Conservation (phyloP, 1,139 yeast species). For the Pichia cactophila region DNA sequence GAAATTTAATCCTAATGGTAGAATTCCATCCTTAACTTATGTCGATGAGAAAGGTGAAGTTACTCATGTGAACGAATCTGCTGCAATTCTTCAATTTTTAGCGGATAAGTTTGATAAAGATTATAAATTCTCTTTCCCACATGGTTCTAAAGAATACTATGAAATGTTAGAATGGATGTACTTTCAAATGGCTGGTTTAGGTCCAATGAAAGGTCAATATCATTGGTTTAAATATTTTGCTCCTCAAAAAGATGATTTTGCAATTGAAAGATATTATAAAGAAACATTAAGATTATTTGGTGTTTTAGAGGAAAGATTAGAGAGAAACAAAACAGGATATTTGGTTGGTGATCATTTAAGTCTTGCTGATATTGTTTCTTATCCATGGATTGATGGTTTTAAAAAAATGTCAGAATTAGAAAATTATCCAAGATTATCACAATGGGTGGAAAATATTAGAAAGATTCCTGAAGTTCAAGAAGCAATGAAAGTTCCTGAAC, state of each 20-base stretch:
- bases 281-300: conserved; percentile 48
- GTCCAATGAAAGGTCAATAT: conserved; percentile 58
- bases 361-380: conserved; percentile 45
- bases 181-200: conserved; percentile 53
- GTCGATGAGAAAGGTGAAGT: conserved; percentile 34
- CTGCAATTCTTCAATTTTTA: conserved; percentile 49
- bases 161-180: conserved; percentile 44
- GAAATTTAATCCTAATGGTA: conserved; percentile 52
- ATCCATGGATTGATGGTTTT: conserved; percentile 32
- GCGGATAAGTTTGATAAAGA: conserved; percentile 52
- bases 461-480: conserved; percentile 34
- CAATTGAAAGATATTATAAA: conserved; percentile 40
- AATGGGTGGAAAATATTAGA: conserved; percentile 39
- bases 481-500: conserved; percentile 28
- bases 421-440: conserved; percentile 37
- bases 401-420: conserved; percentile 30
- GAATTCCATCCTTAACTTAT: conserved; percentile 52
- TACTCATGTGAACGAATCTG: conserved; percentile 44
- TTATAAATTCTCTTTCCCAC: conserved; percentile 39
- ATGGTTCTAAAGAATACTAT: conserved; percentile 41
- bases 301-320: conserved; percentile 44
- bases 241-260: conserved; percentile 43
- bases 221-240: conserved; percentile 39
- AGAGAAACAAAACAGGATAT: conserved; percentile 39
- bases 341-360: conserved; percentile 51